A percentile compares a stretch with the other conserved stretches of the same genome.
These are phyloP conservation scores for Fusarium buxicola DNA, from an alignment of 2,329 filamentous ascomycete genomes.

Conservation along the genomic window DNA sequence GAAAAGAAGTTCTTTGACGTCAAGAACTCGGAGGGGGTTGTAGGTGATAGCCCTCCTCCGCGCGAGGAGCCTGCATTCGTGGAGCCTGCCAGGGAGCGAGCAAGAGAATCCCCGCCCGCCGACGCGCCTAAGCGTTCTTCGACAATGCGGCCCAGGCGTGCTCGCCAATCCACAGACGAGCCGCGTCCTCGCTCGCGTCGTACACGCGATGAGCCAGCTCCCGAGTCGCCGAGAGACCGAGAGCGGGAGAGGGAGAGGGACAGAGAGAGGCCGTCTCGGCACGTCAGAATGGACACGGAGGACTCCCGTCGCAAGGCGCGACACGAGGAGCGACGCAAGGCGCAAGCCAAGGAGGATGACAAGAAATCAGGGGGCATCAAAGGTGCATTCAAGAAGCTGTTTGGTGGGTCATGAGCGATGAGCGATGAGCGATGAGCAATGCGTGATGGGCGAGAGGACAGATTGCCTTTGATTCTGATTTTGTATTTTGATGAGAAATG, in stretches of 20 bases:
- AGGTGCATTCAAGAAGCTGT: constrained; percentile 49
- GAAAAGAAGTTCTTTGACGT: constrained; percentile 58
- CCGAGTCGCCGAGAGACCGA: constrained; percentile 26
- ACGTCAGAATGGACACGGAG: constrained; percentile 49
- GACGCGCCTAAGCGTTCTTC: constrained; percentile 49
- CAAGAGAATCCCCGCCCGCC: constrained; percentile 41
- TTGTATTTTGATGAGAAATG: constrained; percentile 41
- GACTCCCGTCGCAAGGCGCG: constrained; percentile 51
- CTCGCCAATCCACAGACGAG: constrained; percentile 38
- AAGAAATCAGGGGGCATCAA: constrained; percentile 49
- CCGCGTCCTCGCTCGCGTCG: constrained; percentile 39
- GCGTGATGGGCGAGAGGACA: constrained; percentile 18
- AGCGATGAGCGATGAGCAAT: constrained; percentile 27
- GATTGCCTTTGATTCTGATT: constrained; percentile 24
- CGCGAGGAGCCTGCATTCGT: constrained; percentile 37
- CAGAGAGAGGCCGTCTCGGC: constrained; percentile 31
- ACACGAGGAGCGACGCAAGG: constrained; percentile 49
- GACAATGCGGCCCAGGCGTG: constrained; percentile 31
- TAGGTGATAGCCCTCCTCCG: constrained; percentile 43
- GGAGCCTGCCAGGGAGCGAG: constrained; percentile 38
- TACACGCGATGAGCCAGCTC: constrained; percentile 31
- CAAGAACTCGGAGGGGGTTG: constrained; percentile 53
- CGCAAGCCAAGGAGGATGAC: constrained; percentile 47
- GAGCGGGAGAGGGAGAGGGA: constrained; percentile 25
- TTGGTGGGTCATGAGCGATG: constrained; percentile 38